Evolutionary conservation across 371 early-diverging fungal species (phyloP).

Genomic region (Circinella minor): DNA sequence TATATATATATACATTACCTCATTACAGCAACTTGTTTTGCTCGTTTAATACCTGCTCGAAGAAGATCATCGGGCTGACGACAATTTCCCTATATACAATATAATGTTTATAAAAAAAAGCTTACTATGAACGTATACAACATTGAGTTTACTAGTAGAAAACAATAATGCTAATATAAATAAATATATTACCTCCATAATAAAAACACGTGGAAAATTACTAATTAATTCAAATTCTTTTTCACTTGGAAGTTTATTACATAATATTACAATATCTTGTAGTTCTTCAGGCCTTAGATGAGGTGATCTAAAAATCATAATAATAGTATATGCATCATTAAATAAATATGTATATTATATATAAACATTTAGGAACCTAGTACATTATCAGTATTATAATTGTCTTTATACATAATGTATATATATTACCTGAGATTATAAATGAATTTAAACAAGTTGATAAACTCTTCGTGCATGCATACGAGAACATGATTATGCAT

Average conservation of each 20-base stretch:
- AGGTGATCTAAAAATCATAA: constrained; percentile 29
- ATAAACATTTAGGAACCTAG: too few species aligned
- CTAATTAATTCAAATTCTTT: constrained; percentile 51
- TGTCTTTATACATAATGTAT: background rate
- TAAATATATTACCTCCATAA: constrained; percentile 48
- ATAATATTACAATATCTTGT: constrained; percentile 60
- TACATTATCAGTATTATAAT: too few species aligned
- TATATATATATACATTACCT: constrained; percentile 26
- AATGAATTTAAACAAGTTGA: constrained; percentile 52
- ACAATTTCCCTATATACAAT: constrained; percentile 52
- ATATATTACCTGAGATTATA: constrained; percentile 41
- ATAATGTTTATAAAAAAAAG: background rate
- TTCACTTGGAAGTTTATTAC: constrained; percentile 39
- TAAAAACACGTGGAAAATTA: constrained; percentile 57
- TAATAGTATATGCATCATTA: background rate
- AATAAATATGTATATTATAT: background rate
- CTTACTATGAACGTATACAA: background rate
- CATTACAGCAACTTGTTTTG: constrained; percentile 66
- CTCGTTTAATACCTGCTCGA: constrained; percentile 60
- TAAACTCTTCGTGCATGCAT: constrained; percentile 49
- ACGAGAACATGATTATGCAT: constrained; percentile 49
- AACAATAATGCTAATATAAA: background rate
- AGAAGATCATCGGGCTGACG: constrained; percentile 64
- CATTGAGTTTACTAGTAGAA: background rate
- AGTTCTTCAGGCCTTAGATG: constrained; percentile 42